phyloP scores from a whole-genome alignment of 2,329 filamentous ascomycete species.

The Stemphylium lycopersici region DNA sequence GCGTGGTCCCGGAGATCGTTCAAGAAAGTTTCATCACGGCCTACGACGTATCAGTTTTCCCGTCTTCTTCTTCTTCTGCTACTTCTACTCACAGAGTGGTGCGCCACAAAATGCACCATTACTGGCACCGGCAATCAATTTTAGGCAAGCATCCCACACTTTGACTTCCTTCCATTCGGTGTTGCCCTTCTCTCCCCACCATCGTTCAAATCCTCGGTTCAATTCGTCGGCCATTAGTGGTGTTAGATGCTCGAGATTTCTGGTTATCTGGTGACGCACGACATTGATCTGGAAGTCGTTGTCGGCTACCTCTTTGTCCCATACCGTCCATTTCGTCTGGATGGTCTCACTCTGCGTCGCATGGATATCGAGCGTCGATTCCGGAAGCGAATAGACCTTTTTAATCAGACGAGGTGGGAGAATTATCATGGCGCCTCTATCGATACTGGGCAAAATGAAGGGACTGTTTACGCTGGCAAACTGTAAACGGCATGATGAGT shows the following conservation, averaged over 20 bases:
- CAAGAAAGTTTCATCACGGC: conserved; percentile 19
- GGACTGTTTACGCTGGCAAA: conserved; percentile 13
- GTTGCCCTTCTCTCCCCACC: conserved; percentile 16
- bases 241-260: conserved; percentile 20
- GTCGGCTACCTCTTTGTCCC: conserved; percentile 19
- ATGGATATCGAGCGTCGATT: conserved; percentile 19
- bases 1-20: conserved; percentile 20
- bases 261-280: conserved; percentile 22
- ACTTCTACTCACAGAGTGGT: conserved; percentile 16
- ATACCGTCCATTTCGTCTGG: conserved; percentile 24
- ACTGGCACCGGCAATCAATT: conserved; percentile 18
- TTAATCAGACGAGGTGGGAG: conserved; percentile 22
- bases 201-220: conserved; percentile 15
- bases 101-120: conserved; percentile 26
- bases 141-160: conserved; percentile 20
- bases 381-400: conserved; percentile 18
- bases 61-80: not conserved
- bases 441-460: conserved; percentile 21
- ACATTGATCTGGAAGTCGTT: conserved; percentile 26
- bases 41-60: conserved; percentile 4
- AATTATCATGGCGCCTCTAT: conserved; percentile 22
- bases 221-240: conserved; percentile 22
- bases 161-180: conserved; percentile 21
- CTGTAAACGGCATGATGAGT: conserved; percentile 4
- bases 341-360: conserved; percentile 21